phyloP scores from a whole-genome alignment of 345 rosid species.

The Physaria fendleri region DNA sequence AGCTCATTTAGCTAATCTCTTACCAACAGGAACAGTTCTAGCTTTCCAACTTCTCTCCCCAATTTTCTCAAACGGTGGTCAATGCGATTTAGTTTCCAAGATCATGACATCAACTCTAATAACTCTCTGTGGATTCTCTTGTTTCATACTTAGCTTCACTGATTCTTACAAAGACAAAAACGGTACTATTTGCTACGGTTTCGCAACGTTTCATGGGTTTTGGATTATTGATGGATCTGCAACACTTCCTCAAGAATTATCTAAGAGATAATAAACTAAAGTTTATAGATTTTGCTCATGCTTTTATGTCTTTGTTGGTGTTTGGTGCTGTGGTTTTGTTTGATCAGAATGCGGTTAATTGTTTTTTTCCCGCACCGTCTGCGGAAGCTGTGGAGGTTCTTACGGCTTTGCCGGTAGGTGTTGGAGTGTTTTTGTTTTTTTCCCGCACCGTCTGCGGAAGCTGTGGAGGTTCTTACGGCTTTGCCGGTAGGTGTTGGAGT shows the following conservation, averaged over 20 bases:
- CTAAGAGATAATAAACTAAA: constrained; percentile 42
- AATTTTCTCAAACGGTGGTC: constrained; percentile 58
- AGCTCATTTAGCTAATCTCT: constrained; percentile 71
- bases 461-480: constrained; percentile 53
- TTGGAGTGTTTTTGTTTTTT: constrained; percentile 74
- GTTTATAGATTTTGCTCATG: constrained; percentile 69
- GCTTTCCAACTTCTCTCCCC: constrained; percentile 80
- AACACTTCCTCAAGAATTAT: constrained; percentile 43
- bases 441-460: constrained; percentile 55
- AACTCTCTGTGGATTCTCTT: constrained; percentile 59
- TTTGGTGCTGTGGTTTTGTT: constrained; percentile 66
- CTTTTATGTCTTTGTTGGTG: constrained; percentile 64
- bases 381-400: constrained; percentile 50
- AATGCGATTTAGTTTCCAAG: constrained; percentile 48
- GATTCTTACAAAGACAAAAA: constrained; percentile 66
- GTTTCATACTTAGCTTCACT: constrained; percentile 62
- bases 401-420: constrained; percentile 59
- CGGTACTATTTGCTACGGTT: constrained; percentile 62
- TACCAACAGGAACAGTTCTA: constrained; percentile 87
- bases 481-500: constrained; percentile 77
- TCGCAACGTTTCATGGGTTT: constrained; percentile 59
- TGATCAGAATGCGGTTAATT: constrained; percentile 57
- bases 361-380: constrained; percentile 73
- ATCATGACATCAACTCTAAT: constrained; percentile 52
- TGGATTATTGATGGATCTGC: constrained; percentile 77